Base-by-base conservation (phyloP, 495 filamentous ascomycete genomes). In the Letharia columbiana region DNA sequence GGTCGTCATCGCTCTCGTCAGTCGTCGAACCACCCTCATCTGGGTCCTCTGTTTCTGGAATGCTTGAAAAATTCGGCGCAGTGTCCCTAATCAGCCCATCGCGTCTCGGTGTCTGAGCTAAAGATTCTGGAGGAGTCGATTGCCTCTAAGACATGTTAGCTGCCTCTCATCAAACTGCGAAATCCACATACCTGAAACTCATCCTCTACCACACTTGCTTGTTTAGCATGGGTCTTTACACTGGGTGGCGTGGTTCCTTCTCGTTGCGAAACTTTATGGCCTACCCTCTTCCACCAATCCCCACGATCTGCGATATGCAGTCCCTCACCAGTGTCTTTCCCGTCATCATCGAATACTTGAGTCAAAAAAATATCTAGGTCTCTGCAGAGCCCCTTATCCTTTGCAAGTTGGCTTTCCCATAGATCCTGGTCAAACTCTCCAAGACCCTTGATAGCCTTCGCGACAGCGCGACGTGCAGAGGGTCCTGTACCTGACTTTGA, bases 401-500 rank as follows among this genome's bases (percentile, higher is more conserved):
- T 57, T 37, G 7, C 54, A 1, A 35, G 0, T n/a, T 58, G 60
- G n/a, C 62, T 66, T 4, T 74, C 70, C 80, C 80, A 83, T 35
- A 66, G 64, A 40, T 75, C 40, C 63, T 81, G 75, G 61, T 83
- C 74, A 66, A 84, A 84, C 18, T 73, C 73, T 12, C 73, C 76
- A 52, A 81, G 70, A 3, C 81, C 81, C 72, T 75, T 81, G 58
- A 84, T 75, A 35, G 73, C 71, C 45, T 75, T 81, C 2, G 73
- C 77, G 60, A 76, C 69, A 17, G 77, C 75, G 7, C 74, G 66
- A 60, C 76, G 69, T 17, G 74, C 72, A 42, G 68, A 73, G 15
- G 67, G 75, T 61, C 78, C 79, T 20, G 72, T 74, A 40, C 70
- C 66, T 9, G 67, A 58, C 10, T 75, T 80, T 31, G 76, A 61